Percentiles rank a stretch among this genome's conserved stretches.
phyloP scores from a whole-genome alignment of 495 filamentous ascomycete species.

The Tuber magnatum region DNA sequence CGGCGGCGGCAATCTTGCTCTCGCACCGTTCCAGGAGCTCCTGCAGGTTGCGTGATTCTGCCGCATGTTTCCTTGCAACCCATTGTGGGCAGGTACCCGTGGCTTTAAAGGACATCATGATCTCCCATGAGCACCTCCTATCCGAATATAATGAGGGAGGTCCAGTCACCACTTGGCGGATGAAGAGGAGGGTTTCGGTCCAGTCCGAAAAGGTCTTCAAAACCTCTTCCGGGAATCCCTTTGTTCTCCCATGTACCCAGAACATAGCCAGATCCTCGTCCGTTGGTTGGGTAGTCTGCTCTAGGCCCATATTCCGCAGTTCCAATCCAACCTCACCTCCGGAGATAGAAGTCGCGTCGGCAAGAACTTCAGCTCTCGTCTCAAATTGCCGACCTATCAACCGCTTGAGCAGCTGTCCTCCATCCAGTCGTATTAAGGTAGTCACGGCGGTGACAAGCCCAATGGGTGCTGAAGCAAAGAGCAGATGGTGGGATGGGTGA shows the following conservation, averaged over 20 bases:
- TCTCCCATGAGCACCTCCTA: not conserved
- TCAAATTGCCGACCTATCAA: constrained; percentile 14
- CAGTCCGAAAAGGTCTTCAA: too few species aligned
- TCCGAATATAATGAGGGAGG: not conserved
- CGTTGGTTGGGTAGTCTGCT: constrained; percentile 12
- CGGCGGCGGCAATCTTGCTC: not conserved
- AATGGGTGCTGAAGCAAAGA: constrained; percentile 9
- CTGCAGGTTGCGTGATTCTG: not conserved
- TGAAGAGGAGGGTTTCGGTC: not conserved
- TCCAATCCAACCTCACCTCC: constrained; percentile 9
- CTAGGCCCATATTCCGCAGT: not conserved
- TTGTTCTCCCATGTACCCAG: not conserved
- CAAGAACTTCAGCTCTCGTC: constrained; percentile 4
- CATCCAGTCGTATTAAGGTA: constrained; percentile 7
- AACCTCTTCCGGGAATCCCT: not conserved
- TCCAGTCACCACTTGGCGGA: not conserved
- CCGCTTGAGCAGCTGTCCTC: not conserved
- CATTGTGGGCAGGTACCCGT: not conserved
- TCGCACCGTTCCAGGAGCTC: not conserved
- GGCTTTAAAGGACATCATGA: not conserved
- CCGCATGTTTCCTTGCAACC: not conserved
- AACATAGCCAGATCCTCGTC: not conserved
- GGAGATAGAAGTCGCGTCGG: constrained; percentile 6
- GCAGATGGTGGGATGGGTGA: not conserved
- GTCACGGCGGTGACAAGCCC: constrained; percentile 12